Percentiles rank a stretch among this genome's conserved stretches.
These are phyloP conservation scores for Naumovozyma baii DNA, from an alignment of 805 yeast genomes.

Conservation along the genomic window DNA sequence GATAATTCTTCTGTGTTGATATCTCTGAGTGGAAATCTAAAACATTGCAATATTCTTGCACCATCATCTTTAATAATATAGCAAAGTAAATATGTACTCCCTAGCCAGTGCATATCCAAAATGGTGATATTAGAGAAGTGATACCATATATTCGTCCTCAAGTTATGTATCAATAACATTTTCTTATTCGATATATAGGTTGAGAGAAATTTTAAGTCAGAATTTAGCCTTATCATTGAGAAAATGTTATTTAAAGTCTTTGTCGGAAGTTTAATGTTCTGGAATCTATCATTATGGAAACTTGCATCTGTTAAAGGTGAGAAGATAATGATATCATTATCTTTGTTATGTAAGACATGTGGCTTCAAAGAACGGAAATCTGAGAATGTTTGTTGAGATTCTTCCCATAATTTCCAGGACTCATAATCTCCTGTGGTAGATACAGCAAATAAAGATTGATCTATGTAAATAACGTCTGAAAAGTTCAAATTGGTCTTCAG, in stretches of 20 bases:
- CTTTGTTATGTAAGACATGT: slow-evolving; percentile 16
- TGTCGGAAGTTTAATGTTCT: slow-evolving; percentile 24
- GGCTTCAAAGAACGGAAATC: slow-evolving; percentile 18
- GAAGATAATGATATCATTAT: slow-evolving; percentile 24
- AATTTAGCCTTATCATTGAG: slow-evolving; percentile 16
- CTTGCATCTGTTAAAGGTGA: slow-evolving; percentile 20
- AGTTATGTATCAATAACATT: slow-evolving; percentile 22
- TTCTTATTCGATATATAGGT: slow-evolving; percentile 25
- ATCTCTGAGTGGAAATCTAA: slow-evolving; percentile 18
- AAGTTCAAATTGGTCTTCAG: slow-evolving; percentile 6
- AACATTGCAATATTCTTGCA: slow-evolving; percentile 15
- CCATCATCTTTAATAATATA: slow-evolving; percentile 18
- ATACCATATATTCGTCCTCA: slow-evolving; percentile 24
- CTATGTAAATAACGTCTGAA: slow-evolving; percentile 14
- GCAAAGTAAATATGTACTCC: slow-evolving; percentile 22
- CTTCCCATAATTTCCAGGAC: slow-evolving; percentile 25
- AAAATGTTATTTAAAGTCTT: slow-evolving; percentile 25
- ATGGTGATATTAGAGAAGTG: slow-evolving; percentile 18
- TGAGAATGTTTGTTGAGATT: slow-evolving; percentile 11
- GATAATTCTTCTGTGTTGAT: slow-evolving; percentile 5
- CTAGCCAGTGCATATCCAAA: slow-evolving; percentile 27
- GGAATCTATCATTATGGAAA: slow-evolving; percentile 13
- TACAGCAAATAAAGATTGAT: slow-evolving; percentile 11
- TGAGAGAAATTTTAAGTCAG: slow-evolving; percentile 20
- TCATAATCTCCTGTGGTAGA: slow-evolving; percentile 19